A percentile compares a stretch with the other conserved stretches of the same genome.
Conservation (phyloP, 257 asterid species). For the Penstemon barbatus region DNA sequence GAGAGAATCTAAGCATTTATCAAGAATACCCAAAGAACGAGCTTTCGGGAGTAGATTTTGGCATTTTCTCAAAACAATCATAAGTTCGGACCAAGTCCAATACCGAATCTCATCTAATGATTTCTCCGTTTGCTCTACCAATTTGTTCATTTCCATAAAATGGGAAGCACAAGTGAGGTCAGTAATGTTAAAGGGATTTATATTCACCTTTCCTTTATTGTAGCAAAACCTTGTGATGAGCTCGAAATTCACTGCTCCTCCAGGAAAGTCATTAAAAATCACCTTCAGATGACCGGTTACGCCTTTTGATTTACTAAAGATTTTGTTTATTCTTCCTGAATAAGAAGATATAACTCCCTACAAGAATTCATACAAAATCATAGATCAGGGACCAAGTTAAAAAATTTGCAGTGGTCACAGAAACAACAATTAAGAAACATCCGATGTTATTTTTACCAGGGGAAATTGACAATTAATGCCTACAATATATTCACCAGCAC, state of each 20-base stretch:
- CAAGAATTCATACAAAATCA: conserved; percentile 29
- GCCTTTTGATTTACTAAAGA: conserved; percentile 53
- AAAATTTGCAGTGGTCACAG: neutral
- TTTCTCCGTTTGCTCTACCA: conserved; percentile 49
- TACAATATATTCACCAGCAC: neutral
- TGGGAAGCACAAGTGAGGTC: conserved; percentile 54
- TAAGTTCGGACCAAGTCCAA: conserved; percentile 84
- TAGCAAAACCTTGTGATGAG: conserved; percentile 73
- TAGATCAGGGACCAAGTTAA: neutral
- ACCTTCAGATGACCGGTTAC: conserved; percentile 47
- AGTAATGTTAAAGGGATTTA: conserved; percentile 55
- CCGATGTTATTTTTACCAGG: neutral
- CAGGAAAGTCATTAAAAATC: conserved; percentile 80
- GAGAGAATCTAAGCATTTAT: conserved; percentile 54
- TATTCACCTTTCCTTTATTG: conserved; percentile 45
- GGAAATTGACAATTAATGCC: neutral
- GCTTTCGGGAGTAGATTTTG: conserved; percentile 45
- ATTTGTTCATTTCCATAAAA: conserved; percentile 70
- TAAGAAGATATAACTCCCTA: conserved; percentile 60
- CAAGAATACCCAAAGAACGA: conserved; percentile 41
- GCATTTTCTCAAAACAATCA: conserved; percentile 56
- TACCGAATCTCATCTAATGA: conserved; percentile 49
- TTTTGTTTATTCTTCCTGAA: conserved; percentile 52
- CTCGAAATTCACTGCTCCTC: conserved; percentile 82
- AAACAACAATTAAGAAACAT: neutral